These are phyloP conservation scores for Floccularia luteovirens DNA, from an alignment of 768 basidiomycete genomes.

Conservation along the genomic window DNA sequence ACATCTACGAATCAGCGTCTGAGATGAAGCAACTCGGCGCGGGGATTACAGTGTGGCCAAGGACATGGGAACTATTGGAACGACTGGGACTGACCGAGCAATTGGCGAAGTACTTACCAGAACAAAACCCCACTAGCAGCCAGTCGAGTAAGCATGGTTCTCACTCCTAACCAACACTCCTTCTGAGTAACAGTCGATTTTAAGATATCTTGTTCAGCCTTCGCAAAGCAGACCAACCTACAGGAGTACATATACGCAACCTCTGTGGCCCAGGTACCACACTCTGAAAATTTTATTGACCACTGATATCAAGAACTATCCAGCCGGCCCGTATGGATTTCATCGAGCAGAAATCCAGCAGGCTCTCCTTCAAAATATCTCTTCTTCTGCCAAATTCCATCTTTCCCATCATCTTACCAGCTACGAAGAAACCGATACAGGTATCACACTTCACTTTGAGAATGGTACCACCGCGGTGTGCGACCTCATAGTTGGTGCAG, in stretches of 20 bases:
- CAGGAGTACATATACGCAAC: neutral
- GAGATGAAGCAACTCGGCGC: neutral
- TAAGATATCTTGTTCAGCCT: neutral
- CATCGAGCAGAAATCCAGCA: constrained; percentile 1
- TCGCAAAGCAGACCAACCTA: no score
- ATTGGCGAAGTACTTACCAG: neutral
- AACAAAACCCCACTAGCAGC: no score
- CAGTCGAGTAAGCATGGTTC: no score
- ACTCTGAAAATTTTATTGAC: no score
- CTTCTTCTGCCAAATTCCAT: neutral
- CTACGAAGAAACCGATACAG: neutral
- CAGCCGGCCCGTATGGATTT: neutral
- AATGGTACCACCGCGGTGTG: constrained; percentile 55
- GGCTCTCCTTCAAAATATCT: neutral
- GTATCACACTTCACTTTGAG: constrained; percentile 36
- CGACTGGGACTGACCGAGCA: neutral
- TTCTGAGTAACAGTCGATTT: no score
- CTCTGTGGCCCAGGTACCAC: neutral
- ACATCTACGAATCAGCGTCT: neutral
- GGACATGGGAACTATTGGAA: neutral
- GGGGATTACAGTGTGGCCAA: constrained; percentile 1
- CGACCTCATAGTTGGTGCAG: constrained; percentile 66
- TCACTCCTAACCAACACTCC: no score
- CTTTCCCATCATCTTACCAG: neutral
- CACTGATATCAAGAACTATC: neutral